A percentile compares a stretch with the other conserved stretches of the same genome.
phyloP scores from a whole-genome alignment of 345 rosid species.

The Alliaria petiolata region DNA sequence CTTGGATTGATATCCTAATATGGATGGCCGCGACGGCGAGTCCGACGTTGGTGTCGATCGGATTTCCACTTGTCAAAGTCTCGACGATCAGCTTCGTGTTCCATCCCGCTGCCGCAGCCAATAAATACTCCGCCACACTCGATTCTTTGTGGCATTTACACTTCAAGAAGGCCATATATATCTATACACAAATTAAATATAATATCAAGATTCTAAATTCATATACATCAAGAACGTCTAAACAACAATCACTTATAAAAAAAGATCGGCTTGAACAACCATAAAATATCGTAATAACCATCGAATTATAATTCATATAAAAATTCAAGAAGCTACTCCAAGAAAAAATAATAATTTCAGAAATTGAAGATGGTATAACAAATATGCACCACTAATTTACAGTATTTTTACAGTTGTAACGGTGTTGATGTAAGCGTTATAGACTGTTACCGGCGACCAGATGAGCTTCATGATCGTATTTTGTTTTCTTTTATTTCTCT shows the following conservation, averaged over 20 bases:
- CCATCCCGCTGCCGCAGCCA: conserved; percentile 94
- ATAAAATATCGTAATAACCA: background rate
- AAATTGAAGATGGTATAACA: too few species aligned
- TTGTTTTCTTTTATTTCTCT: background rate
- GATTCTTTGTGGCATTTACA: conserved; percentile 48
- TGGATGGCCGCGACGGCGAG: conserved; percentile 67
- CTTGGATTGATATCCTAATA: too few species aligned
- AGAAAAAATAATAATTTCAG: background rate
- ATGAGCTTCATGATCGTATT: conserved; percentile 54
- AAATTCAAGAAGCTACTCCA: background rate
- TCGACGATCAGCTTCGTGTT: conserved; percentile 74
- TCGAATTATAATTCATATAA: background rate
- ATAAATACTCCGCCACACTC: conserved; percentile 66
- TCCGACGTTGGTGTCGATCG: conserved; percentile 65
- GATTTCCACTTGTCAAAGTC: conserved; percentile 65
- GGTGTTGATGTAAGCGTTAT: conserved; percentile 64
- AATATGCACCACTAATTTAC: background rate
- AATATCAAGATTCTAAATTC: background rate
- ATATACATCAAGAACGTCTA: background rate
- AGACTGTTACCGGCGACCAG: conserved; percentile 82
- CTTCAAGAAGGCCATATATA: conserved; percentile 28
- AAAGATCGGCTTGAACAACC: background rate
- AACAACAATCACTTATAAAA: background rate
- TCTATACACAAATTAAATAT: background rate
- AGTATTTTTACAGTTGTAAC: conserved; percentile 53